Conservation (phyloP, 2,329 filamentous ascomycete genomes). For the Cladorrhinum sp. region DNA sequence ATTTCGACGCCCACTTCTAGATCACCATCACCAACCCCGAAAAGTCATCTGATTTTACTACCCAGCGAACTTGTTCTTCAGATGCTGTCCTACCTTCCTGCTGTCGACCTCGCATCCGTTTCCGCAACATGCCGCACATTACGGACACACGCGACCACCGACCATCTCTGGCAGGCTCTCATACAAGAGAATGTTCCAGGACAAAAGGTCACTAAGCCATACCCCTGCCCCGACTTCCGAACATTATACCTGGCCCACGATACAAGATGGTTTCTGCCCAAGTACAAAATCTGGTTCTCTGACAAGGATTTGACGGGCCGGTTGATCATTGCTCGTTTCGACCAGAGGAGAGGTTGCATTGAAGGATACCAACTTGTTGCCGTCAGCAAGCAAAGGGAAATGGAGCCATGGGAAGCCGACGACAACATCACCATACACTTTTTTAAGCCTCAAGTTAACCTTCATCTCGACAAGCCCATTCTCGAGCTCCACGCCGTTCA, state of each 20-base stretch:
- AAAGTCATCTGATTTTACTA: conserved; percentile 49
- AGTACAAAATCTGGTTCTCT: conserved; percentile 80
- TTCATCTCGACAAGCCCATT: conserved; percentile 74
- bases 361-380: conserved; percentile 77
- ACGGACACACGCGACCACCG: conserved; percentile 57
- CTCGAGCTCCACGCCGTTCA: conserved; percentile 48
- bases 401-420: conserved; percentile 64
- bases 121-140: conserved; percentile 62
- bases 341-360: conserved; percentile 69
- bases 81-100: conserved; percentile 65
- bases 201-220: conserved; percentile 48
- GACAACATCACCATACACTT: conserved; percentile 65
- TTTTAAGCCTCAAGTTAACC: conserved; percentile 66
- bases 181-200: conserved; percentile 67
- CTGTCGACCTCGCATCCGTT: conserved; percentile 59
- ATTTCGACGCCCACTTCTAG: background rate
- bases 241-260: conserved; percentile 73
- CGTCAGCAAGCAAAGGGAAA: conserved; percentile 51
- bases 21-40: background rate
- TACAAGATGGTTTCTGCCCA: conserved; percentile 79
- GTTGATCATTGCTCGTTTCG: conserved; percentile 73
- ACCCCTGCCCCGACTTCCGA: conserved; percentile 62
- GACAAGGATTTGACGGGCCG: conserved; percentile 72
- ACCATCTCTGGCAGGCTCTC: conserved; percentile 68
- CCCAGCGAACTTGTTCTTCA: conserved; percentile 72